Evolutionary conservation across 140 eudicot genomes (phyloP), one percentile per base, ranked within the genome.

Genomic region (Flaveria floridana): DNA sequence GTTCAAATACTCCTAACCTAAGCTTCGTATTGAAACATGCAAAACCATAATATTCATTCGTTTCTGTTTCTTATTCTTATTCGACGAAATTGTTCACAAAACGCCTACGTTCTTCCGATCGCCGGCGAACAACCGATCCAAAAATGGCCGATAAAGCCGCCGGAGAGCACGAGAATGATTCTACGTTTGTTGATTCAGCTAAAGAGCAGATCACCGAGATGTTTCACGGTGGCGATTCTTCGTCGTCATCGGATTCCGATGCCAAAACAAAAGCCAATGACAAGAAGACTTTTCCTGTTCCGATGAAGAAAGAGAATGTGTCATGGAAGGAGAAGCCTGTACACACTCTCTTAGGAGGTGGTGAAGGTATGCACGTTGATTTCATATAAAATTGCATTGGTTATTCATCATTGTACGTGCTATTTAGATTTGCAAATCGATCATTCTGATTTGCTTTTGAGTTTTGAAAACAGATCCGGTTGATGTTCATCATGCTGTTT

Each of bases 291-390:
- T 81, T 85, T 47, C 73, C 89, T 4, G 44, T 76, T 14, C 82
- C 88, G 3, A 76, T 66, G 2, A 83, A 81, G 62, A 63, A 82
- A 34, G 82, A 55, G 16, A 65, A 76, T 76, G 71, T 82, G 3
- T 85, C 88, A 6, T 94, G 97, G 76, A 79, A 94, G 15, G 97
- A 91, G 72, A 82, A 76, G 82, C 96, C 97, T 3, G 85, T 91
- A 26, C 96, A 89, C 59, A 82, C 71, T 81, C 82, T 87, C 70
- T 79, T 91, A 14, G 96, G 97, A 41, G 97, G 94, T 15, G 96
- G 96, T 52, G 84, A 89, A 79, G 72, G 97, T 89, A 88, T 46
- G 80, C 20, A 2, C 7, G 10, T 15, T 1, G 4, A 1, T 42
- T 53, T 7, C 23, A 0, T 25, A 1, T 25, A 13, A 52, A n/a